phyloP scores from a whole-genome alignment of 139 green algal species.

The Desmodesmus armatus region DNA sequence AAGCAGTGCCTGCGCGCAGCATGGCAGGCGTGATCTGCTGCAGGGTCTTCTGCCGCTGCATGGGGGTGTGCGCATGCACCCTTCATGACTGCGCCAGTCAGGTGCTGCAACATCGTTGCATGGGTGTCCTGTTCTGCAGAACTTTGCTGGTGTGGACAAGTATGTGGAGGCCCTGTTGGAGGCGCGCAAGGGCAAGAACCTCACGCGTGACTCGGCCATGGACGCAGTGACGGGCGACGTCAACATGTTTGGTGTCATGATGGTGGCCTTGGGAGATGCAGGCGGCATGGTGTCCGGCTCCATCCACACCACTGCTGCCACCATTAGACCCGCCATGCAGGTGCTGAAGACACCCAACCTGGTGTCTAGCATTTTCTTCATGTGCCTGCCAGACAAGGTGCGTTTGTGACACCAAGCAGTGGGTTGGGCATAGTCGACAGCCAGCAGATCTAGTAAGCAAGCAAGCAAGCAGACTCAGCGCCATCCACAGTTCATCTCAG shows the following conservation, averaged over 20 bases:
- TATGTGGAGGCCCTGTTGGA: constrained; percentile 75
- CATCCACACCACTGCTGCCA: constrained; percentile 90
- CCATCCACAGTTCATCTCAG: too few species aligned
- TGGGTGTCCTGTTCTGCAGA: too few species aligned
- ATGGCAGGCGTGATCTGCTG: too few species aligned
- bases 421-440: too few species aligned
- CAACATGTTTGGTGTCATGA: constrained; percentile 85
- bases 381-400: constrained; percentile 90
- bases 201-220: constrained; percentile 74
- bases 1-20: too few species aligned
- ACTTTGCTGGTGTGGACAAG: constrained; percentile 42
- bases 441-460: too few species aligned
- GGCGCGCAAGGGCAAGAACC: constrained; percentile 77
- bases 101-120: too few species aligned
- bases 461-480: too few species aligned
- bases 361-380: constrained; percentile 94
- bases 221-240: constrained; percentile 72
- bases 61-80: too few species aligned
- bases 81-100: too few species aligned
- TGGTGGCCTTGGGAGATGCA: constrained; percentile 81
- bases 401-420: too few species aligned
- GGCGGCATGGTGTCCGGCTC: constrained; percentile 93
- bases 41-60: too few species aligned
- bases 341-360: constrained; percentile 71
- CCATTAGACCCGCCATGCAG: constrained; percentile 91